Evolutionary conservation across 2,329 filamentous ascomycete species (phyloP), one percentile per base, ranked within the genome.

Genomic region (Alternaria solani): DNA sequence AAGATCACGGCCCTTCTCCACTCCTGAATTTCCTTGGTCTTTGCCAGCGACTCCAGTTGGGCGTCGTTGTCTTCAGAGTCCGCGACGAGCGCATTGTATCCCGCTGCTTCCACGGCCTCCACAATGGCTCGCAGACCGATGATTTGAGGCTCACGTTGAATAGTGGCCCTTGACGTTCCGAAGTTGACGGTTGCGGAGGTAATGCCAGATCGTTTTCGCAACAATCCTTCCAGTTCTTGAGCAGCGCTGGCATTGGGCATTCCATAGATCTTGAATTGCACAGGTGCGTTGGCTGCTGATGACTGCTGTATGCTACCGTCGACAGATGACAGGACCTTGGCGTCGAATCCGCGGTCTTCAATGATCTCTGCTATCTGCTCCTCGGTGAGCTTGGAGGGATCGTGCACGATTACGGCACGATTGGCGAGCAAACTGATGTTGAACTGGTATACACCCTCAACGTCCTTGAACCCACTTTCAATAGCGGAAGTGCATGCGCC

Each of bases 21-120:
- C 78, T 97, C 93, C 65, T 91, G 91, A 63, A 99, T 97, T 78
- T 99, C 95, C 69, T 92, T 92, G 0, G 95, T 98, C 81, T 99
- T 99, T 8, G 95, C 91, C 2, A 99, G 85, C 1, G 95, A 98
- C 78, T 98, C 93, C 2, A 99, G 86, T 76, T 99, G 95, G 1
- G 95, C 94, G 73, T 96, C 96, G 77, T 96, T 98, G 80, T 99
- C 95, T 71, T 98, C 93, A 54, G 89, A 91, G 67, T 98, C 94
- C 1, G 94, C 90, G 11, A 98, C 87, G 2, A 99, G 83, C 1
- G 94, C 95, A 75, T 97, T 97, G 77, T 91, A 92, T 2, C 94
- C 94, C 20, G 87, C 83, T n/a, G 85, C 84, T 79, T 99, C 94
- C 43, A 97, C 87, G 0, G 87, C 81, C 71, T 94, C 92, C 7